Conservation (phyloP, 2,329 filamentous ascomycete species). For the Salinomyces thailandicus region DNA sequence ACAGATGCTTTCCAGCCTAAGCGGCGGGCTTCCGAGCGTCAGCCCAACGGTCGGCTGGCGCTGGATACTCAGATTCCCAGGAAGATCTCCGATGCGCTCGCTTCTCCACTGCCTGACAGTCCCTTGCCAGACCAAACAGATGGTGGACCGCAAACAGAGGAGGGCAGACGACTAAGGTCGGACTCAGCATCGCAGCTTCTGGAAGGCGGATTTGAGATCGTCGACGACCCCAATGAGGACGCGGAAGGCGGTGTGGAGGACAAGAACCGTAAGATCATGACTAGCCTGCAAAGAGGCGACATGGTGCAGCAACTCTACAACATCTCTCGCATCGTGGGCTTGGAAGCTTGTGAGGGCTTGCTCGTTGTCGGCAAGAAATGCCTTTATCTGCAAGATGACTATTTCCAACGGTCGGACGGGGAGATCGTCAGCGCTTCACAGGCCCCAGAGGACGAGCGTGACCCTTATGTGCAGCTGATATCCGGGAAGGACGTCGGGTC, state of each 20-base stretch:
- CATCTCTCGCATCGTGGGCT: conserved; percentile 81
- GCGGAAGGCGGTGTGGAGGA: conserved; percentile 77
- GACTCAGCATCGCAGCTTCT: conserved; percentile 36
- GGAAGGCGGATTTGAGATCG: conserved; percentile 91
- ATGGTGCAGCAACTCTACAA: conserved; percentile 92
- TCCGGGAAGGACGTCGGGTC: conserved; percentile 60
- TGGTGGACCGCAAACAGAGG: conserved; percentile 11
- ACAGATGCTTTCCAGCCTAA: conserved; percentile 78
- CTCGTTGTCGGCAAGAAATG: conserved; percentile 85
- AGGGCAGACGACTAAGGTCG: conserved; percentile 25
- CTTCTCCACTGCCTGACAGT: conserved; percentile 11
- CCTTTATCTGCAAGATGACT: conserved; percentile 90
- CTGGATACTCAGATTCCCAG: conserved; percentile 19
- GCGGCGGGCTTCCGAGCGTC: conserved; percentile 51
- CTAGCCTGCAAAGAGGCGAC: conserved; percentile 80
- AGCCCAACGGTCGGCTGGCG: conserved; percentile 18
- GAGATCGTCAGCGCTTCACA: conserved; percentile 97
- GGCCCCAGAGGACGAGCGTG: conserved; percentile 81
- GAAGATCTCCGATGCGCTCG: conserved; percentile 20
- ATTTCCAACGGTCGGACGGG: conserved; percentile 87
- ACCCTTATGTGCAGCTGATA: conserved; percentile 91
- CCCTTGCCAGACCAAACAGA: conserved; percentile 9
- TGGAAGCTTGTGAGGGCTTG: conserved; percentile 89
- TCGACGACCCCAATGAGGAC: conserved; percentile 82
- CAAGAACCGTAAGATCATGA: conserved; percentile 96